Conservation (phyloP, 1,284 basidiomycete species). For the Athelia sp. region DNA sequence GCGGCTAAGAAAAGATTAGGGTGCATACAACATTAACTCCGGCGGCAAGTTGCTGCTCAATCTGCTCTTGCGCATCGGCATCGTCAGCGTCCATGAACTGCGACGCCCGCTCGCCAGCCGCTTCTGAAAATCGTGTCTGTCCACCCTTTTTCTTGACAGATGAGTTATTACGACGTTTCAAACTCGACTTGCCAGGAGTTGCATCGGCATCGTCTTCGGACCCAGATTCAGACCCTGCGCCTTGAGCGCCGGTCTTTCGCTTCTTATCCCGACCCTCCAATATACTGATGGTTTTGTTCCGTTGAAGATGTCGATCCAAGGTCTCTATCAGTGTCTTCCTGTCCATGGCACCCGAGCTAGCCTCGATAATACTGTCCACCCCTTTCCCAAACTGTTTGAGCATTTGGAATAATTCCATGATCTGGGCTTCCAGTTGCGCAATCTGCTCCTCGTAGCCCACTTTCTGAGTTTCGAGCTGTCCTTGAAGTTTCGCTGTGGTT, state of each 20-base stretch:
- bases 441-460: constrained; percentile 84
- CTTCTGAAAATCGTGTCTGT: constrained; percentile 35
- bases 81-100: constrained; percentile 93
- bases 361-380: constrained; percentile 70
- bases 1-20: constrained; percentile 6
- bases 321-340: constrained; percentile 78
- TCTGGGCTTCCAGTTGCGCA: constrained; percentile 85
- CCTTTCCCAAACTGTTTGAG: constrained; percentile 78
- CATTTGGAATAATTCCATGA: constrained; percentile 92
- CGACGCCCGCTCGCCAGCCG: constrained; percentile 51
- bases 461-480: constrained; percentile 80
- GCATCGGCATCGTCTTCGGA: constrained; percentile 40
- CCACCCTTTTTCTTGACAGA: constrained; percentile 30
- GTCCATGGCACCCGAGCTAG: constrained; percentile 60
- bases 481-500: constrained; percentile 70
- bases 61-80: constrained; percentile 78
- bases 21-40: constrained; percentile 63
- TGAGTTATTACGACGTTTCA: constrained; percentile 32
- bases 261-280: constrained; percentile 66
- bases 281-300: constrained; percentile 81
- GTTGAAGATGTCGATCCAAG: constrained; percentile 79
- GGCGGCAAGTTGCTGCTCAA: constrained; percentile 75
- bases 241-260: constrained; percentile 17
- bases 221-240: constrained; percentile 16
- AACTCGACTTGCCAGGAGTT: constrained; percentile 46